Conservation (phyloP, 2,329 filamentous ascomycete species). For the Verticillium longisporum region DNA sequence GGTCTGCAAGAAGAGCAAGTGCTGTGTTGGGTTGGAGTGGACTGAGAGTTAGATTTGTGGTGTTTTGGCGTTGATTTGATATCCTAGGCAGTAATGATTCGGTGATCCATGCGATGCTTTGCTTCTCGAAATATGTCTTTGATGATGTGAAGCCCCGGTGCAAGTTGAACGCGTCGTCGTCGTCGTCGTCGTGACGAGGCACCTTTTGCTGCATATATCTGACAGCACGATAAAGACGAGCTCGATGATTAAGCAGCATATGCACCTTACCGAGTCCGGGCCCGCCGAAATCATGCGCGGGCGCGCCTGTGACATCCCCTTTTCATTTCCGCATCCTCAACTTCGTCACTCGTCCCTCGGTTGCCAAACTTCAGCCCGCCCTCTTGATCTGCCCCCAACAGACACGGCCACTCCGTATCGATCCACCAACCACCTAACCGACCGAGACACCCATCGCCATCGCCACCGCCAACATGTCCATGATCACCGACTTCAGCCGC, state of each 20-base stretch:
- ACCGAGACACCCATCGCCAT: not conserved
- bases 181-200: not conserved
- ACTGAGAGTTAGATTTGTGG: not conserved
- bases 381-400: not conserved
- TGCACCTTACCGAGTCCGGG: not conserved
- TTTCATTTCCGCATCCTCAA: not conserved
- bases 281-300: not conserved
- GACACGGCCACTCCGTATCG: not conserved
- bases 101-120: not conserved
- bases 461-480: slow-evolving; percentile 21
- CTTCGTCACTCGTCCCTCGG: not conserved
- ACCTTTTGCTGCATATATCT: not conserved
- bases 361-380: not conserved
- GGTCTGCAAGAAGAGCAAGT: slow-evolving; percentile 39
- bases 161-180: too few species aligned
- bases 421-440: not conserved
- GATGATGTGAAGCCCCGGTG: not conserved
- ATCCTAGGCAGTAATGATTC: not conserved
- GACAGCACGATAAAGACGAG: too few species aligned
- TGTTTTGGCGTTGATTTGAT: not conserved
- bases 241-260: not conserved
- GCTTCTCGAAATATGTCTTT: not conserved
- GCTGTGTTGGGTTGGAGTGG: slow-evolving; percentile 13
- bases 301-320: not conserved
- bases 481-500: slow-evolving; percentile 54